These are phyloP conservation scores for Lichtheimia hyalospora DNA, from an alignment of 371 early-diverging fungal genomes.

Conservation along the genomic window DNA sequence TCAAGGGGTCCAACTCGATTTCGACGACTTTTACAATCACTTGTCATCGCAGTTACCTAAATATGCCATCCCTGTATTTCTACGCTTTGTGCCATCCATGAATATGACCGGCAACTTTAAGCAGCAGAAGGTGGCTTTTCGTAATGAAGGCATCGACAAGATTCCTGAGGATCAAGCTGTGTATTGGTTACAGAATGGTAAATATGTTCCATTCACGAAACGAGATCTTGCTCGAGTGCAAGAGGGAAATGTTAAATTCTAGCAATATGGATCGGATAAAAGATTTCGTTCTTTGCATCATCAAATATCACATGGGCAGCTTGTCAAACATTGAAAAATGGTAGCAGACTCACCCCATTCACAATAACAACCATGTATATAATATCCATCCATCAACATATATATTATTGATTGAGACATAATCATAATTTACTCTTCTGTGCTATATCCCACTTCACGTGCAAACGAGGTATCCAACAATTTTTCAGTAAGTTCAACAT, in stretches of 20 bases:
- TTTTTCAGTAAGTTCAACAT: constrained; percentile 43
- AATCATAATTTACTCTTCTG: too few relatives aligned
- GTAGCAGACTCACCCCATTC: too few relatives aligned
- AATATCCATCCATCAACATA: too few relatives aligned
- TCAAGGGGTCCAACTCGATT: constrained; percentile 36
- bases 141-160: constrained; percentile 42
- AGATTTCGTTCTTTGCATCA: too few relatives aligned
- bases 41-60: constrained; percentile 46
- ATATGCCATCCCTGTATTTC: constrained; percentile 63
- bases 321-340: too few relatives aligned
- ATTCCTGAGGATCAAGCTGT: constrained; percentile 37
- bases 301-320: too few relatives aligned
- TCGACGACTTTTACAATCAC: constrained; percentile 29
- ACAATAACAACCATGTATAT: too few relatives aligned
- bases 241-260: too few relatives aligned
- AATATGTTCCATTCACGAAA: constrained; percentile 15
- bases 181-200: constrained; percentile 45
- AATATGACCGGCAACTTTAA: constrained; percentile 58
- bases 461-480: constrained; percentile 41
- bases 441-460: constrained; percentile 22
- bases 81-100: constrained; percentile 48
- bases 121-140: constrained; percentile 50
- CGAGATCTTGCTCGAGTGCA: neutral
- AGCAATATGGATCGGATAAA: too few relatives aligned
- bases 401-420: too few relatives aligned